These are phyloP conservation scores for Ophiostoma piceae DNA, from an alignment of 2,329 filamentous ascomycete genomes.

Conservation along the genomic window DNA sequence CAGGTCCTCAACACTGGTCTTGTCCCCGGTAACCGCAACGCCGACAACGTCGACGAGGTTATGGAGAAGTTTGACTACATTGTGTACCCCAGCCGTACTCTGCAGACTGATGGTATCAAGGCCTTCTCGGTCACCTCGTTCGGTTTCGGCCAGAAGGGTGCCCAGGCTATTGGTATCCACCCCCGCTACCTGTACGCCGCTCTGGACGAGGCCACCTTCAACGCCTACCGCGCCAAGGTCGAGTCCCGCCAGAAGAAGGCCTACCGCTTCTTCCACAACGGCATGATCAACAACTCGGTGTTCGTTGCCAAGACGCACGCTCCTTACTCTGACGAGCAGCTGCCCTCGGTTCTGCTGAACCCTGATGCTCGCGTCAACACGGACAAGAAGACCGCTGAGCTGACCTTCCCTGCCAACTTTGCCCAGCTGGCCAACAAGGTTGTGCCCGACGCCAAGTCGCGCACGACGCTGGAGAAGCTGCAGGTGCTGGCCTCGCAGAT, in stretches of 20 bases:
- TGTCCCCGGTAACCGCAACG: slow-evolving; percentile 94
- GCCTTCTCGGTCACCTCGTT: slow-evolving; percentile 99
- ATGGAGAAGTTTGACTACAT: slow-evolving; percentile 99
- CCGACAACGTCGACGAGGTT: slow-evolving; percentile 90
- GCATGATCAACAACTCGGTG: slow-evolving; percentile 93
- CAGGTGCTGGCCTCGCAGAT: slow-evolving; percentile 67
- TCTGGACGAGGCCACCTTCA: slow-evolving; percentile 80
- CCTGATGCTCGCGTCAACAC: slow-evolving; percentile 78
- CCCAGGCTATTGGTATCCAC: slow-evolving; percentile 94
- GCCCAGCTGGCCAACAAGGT: slow-evolving; percentile 56
- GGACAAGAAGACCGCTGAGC: slow-evolving; percentile 80
- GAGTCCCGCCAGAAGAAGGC: slow-evolving; percentile 95
- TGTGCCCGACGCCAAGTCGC: slow-evolving; percentile 37
- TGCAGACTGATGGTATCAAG: slow-evolving; percentile 97
- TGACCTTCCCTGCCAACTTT: slow-evolving; percentile 66
- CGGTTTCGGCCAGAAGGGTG: slow-evolving; percentile 98
- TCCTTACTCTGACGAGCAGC: slow-evolving; percentile 84
- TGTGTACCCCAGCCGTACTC: slow-evolving; percentile 88
- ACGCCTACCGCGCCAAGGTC: slow-evolving; percentile 80
- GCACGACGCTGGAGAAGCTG: slow-evolving; percentile 62
- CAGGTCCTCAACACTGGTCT: slow-evolving; percentile 92
- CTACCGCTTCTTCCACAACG: slow-evolving; percentile 97
- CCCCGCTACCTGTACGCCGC: slow-evolving; percentile 92
- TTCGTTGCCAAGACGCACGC: slow-evolving; percentile 92
- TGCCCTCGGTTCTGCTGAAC: slow-evolving; percentile 86